Percentiles rank a stretch among this genome's conserved stretches.
phyloP scores from a whole-genome alignment of 2,329 filamentous ascomycete genomes.

The Xylariaceae sp. region DNA sequence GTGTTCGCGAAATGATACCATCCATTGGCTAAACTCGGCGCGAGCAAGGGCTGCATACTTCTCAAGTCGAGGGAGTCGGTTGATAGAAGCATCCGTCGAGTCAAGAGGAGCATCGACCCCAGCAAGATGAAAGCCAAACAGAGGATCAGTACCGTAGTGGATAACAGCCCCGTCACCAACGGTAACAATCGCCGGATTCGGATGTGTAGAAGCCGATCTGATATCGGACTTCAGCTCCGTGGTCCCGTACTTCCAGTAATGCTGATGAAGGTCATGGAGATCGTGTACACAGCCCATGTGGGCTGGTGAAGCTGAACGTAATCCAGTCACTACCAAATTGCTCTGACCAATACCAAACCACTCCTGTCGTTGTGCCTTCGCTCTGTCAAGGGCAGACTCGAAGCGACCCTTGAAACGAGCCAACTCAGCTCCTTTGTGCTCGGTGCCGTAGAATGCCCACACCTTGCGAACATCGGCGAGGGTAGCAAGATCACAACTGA shows the following conservation, averaged over 20 bases:
- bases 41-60: conserved; percentile 36
- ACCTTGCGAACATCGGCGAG: conserved; percentile 39
- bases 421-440: conserved; percentile 1
- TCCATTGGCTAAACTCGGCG: conserved; percentile 47
- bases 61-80: neutral
- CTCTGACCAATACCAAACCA: neutral
- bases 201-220: conserved; percentile 14
- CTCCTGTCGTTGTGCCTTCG: neutral
- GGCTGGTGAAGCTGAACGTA: conserved; percentile 39
- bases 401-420: conserved; percentile 6
- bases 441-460: conserved; percentile 37
- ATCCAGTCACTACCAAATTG: conserved; percentile 21
- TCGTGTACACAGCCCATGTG: conserved; percentile 24
- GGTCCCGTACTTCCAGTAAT: conserved; percentile 38
- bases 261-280: conserved; percentile 21
- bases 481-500: conserved; percentile 46
- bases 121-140: conserved; percentile 56
- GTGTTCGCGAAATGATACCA: conserved; percentile 35
- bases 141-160: conserved; percentile 49
- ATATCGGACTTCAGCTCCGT: conserved; percentile 6
- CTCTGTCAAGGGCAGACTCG: conserved; percentile 1
- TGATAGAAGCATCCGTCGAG: conserved; percentile 8
- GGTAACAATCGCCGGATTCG: conserved; percentile 46
- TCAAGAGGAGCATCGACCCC: conserved; percentile 39
- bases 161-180: conserved; percentile 34